phyloP scores from a whole-genome alignment of 805 yeast species.

The Starmerella riodocensis region DNA sequence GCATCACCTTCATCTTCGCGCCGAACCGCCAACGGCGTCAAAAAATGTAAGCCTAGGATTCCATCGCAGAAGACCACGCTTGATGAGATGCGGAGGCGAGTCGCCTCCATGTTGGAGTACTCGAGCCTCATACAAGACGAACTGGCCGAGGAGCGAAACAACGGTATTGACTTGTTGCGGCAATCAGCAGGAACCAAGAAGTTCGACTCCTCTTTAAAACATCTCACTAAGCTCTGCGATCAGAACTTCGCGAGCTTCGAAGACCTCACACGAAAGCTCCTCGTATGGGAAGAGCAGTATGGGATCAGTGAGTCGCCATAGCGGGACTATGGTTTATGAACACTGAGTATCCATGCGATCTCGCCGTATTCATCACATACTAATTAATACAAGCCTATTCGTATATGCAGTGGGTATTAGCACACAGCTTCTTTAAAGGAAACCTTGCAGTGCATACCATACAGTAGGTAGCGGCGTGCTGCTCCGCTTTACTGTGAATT shows the following conservation, averaged over 20 bases:
- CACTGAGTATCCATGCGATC: too few relatives aligned
- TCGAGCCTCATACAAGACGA: slow-evolving; percentile 78
- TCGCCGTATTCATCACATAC: too few relatives aligned
- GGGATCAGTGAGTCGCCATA: slow-evolving; percentile 10
- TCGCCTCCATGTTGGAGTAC: slow-evolving; percentile 83
- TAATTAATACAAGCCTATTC: too few relatives aligned
- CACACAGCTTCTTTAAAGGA: too few relatives aligned
- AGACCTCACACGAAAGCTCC: slow-evolving; percentile 51
- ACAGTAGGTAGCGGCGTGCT: too few relatives aligned
- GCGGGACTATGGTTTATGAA: slow-evolving; percentile 6
- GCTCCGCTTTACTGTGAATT: too few relatives aligned
- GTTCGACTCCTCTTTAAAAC: slow-evolving; percentile 19
- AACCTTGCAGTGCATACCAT: too few relatives aligned
- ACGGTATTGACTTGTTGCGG: slow-evolving; percentile 38
- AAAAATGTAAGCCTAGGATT: slow-evolving; percentile 42
- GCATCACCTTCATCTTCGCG: neutral
- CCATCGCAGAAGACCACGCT: slow-evolving; percentile 66
- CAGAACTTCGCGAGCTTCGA: slow-evolving; percentile 59
- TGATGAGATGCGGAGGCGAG: slow-evolving; percentile 75
- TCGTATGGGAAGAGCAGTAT: slow-evolving; percentile 66
- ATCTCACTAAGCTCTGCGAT: slow-evolving; percentile 33
- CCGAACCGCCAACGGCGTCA: slow-evolving; percentile 4
- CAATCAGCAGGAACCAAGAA: slow-evolving; percentile 23
- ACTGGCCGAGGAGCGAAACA: slow-evolving; percentile 57
- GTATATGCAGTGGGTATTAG: too few relatives aligned